Percentiles rank a stretch among this genome's conserved stretches.
Evolutionary conservation across 805 yeast species (phyloP).

Genomic region (Pichia deserticola): DNA sequence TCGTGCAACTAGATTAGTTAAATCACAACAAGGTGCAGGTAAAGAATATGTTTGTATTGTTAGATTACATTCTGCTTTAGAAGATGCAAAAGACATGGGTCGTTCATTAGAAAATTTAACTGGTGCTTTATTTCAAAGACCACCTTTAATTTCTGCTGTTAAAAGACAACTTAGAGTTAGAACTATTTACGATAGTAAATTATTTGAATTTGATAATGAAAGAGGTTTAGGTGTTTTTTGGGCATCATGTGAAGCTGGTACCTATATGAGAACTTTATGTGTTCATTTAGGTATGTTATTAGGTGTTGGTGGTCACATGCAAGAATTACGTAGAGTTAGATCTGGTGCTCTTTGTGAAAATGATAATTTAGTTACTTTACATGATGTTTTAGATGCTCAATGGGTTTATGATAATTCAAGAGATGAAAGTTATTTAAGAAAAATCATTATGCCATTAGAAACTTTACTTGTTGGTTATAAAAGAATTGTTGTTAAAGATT

Average conservation of each 20-base stretch:
- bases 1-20: slow-evolving; percentile 95
- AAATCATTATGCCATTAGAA: slow-evolving; percentile 91
- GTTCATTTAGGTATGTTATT: slow-evolving; percentile 97
- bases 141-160: slow-evolving; percentile 97
- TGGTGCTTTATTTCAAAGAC: slow-evolving; percentile 98
- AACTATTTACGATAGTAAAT: slow-evolving; percentile 92
- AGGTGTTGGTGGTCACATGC: slow-evolving; percentile 99
- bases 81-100: slow-evolving; percentile 80
- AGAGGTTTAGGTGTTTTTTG: slow-evolving; percentile 97
- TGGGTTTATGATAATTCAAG: slow-evolving; percentile 95
- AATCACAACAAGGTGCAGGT: slow-evolving; percentile 99
- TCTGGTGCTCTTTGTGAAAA: slow-evolving; percentile 91
- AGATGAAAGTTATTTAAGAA: slow-evolving; percentile 92
- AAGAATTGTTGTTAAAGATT: slow-evolving; percentile 85
- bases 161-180: slow-evolving; percentile 98
- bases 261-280: slow-evolving; percentile 98
- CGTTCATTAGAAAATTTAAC: slow-evolving; percentile 89
- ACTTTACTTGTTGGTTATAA: slow-evolving; percentile 89
- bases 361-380: slow-evolving; percentile 90
- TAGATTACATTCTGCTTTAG: slow-evolving; percentile 87
- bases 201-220: slow-evolving; percentile 94
- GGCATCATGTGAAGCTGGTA: slow-evolving; percentile 99
- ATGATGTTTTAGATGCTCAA: slow-evolving; percentile 97
- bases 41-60: slow-evolving; percentile 98
- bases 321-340: slow-evolving; percentile 98